phyloP scores from a whole-genome alignment of 345 rosid species.

The Ceriops decandra region DNA sequence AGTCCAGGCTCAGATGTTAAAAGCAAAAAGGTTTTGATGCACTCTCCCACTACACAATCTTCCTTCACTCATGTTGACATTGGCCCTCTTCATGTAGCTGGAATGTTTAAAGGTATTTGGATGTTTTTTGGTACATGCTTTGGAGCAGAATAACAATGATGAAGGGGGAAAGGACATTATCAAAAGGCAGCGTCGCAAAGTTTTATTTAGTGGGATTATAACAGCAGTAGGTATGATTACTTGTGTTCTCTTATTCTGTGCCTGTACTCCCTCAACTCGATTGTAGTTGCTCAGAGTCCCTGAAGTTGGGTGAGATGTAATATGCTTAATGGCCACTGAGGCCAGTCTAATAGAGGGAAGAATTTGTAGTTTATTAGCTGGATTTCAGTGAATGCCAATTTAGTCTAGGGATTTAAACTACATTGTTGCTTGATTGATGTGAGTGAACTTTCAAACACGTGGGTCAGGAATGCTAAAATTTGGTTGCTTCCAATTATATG shows the following conservation, averaged over 20 bases:
- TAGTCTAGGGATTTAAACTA: no score
- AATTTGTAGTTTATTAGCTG: background rate
- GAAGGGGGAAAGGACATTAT: conserved; percentile 76
- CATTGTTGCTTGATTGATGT: no score
- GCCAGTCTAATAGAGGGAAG: background rate
- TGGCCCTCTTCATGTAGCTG: conserved; percentile 2
- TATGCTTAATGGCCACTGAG: no score
- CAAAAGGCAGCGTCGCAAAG: conserved; percentile 91
- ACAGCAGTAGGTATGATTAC: conserved; percentile 78
- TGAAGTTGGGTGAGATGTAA: background rate
- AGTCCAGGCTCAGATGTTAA: conserved; percentile 55
- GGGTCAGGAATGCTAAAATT: background rate
- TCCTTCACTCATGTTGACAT: background rate
- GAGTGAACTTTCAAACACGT: no score
- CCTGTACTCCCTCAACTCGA: conserved; percentile 6
- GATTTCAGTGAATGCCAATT: background rate
- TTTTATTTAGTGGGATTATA: conserved; percentile 79
- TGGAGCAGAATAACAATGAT: conserved; percentile 57
- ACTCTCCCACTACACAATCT: conserved; percentile 6
- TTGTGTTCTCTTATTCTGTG: conserved; percentile 6
- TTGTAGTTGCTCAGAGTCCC: background rate
- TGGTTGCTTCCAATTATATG: background rate
- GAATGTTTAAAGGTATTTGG: conserved; percentile 13
- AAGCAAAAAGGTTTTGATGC: conserved; percentile 60
- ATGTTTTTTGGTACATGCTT: conserved; percentile 28